phyloP scores from a whole-genome alignment of 768 basidiomycete genomes.

The Leucogyrophana mollusca region DNA sequence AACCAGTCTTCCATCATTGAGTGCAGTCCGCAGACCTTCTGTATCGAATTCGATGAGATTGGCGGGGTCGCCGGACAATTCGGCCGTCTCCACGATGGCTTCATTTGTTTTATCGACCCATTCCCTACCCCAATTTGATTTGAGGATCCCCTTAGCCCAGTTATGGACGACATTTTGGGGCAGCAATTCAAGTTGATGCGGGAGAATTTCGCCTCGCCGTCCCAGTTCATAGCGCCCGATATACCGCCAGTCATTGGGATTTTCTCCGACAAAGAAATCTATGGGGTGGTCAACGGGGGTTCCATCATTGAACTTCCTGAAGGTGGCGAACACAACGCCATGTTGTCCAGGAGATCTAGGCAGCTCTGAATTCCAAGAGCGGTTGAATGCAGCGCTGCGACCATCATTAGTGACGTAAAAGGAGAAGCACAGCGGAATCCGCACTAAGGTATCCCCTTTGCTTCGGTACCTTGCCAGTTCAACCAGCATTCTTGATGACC shows the following conservation, averaged over 20 bases:
- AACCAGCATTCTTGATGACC: background rate
- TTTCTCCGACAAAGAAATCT: constrained; percentile 14
- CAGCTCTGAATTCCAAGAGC: constrained; percentile 16
- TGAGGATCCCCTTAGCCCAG: constrained; percentile 8
- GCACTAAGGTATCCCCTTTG: background rate
- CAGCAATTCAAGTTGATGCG: constrained; percentile 9
- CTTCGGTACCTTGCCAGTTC: constrained; percentile 1
- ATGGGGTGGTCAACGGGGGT: constrained; percentile 5
- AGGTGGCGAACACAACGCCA: constrained; percentile 12
- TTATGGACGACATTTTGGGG: constrained; percentile 5
- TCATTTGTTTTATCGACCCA: constrained; percentile 1
- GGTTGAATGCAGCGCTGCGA: constrained; percentile 9
- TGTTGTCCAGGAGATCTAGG: constrained; percentile 11
- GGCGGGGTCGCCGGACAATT: background rate
- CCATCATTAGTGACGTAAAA: background rate
- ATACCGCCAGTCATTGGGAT: constrained; percentile 5
- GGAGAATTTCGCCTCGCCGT: constrained; percentile 11
- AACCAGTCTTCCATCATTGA: constrained; percentile 13
- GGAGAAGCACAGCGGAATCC: background rate
- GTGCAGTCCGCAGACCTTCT: constrained; percentile 8
- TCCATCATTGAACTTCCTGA: background rate
- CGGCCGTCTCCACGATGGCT: constrained; percentile 1
- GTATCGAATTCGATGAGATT: constrained; percentile 3
- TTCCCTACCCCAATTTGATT: background rate
- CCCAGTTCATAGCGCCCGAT: constrained; percentile 10